Conservation (phyloP, 1,284 basidiomycete species). For the Ganoderma multipileum region DNA sequence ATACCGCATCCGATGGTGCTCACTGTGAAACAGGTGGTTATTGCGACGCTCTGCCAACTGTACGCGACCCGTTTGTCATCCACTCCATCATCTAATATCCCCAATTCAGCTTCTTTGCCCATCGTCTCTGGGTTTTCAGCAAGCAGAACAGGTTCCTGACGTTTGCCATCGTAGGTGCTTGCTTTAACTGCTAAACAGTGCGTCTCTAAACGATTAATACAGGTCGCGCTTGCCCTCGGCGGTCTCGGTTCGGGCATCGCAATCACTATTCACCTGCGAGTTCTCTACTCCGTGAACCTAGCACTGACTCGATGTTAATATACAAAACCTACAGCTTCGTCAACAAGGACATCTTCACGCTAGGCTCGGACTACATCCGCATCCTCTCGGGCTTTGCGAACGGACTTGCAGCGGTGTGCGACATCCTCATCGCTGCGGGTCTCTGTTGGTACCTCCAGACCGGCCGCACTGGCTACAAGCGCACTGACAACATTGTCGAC, state of each 20-base stretch:
- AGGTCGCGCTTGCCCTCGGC: not conserved
- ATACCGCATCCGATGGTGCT: not conserved
- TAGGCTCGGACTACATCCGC: not conserved
- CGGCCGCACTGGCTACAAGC: not conserved
- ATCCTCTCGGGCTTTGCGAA: not conserved
- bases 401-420: not conserved
- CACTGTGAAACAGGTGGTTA: not conserved
- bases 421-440: not conserved
- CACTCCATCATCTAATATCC: not conserved
- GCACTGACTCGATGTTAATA: no score
- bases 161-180: not conserved
- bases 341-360: no score
- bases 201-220: not conserved
- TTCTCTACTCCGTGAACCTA: no score
- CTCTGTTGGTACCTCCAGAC: not conserved
- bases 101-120: not conserved
- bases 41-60: not conserved
- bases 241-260: no score
- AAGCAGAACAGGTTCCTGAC: not conserved
- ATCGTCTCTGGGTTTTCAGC: not conserved
- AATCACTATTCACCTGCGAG: no score
- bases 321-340: no score
- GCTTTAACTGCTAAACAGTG: not conserved
- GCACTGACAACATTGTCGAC: not conserved
- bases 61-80: not conserved